A percentile compares a stretch with the other conserved stretches of the same genome.
Conservation (phyloP, 352 stramenopile species). For the Globisporangium yorkense region DNA sequence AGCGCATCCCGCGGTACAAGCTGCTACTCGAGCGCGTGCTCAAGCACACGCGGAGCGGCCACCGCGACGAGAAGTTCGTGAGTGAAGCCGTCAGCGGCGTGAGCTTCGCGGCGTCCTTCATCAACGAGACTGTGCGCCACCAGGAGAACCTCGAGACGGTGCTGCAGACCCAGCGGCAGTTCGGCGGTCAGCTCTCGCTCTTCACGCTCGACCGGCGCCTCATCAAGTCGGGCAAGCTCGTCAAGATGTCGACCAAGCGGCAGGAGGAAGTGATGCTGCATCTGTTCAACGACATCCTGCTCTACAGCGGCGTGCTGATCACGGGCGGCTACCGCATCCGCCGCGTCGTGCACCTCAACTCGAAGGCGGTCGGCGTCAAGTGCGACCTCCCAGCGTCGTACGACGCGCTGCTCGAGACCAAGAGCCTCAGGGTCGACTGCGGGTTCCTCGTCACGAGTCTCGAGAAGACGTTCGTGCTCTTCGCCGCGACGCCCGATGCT, state of each 20-base stretch:
- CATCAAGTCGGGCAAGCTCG: constrained; percentile 60
- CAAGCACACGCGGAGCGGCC: constrained; percentile 51
- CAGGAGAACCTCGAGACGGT: constrained; percentile 81
- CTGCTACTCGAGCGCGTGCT: constrained; percentile 77
- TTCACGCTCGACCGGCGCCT: constrained; percentile 61
- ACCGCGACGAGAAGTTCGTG: constrained; percentile 64
- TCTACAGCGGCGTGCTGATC: constrained; percentile 76
- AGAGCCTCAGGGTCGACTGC: constrained; percentile 42
- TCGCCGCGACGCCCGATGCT: constrained; percentile 39
- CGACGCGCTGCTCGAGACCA: constrained; percentile 37
- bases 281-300: constrained; percentile 81
- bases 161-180: constrained; percentile 72
- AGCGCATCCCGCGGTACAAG: constrained; percentile 90
- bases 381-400: constrained; percentile 47
- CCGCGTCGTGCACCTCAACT: constrained; percentile 63
- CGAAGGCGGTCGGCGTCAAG: constrained; percentile 66
- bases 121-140: constrained; percentile 81
- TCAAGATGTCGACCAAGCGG: constrained; percentile 81
- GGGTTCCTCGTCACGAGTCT: constrained; percentile 72
- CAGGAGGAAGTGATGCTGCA: constrained; percentile 81
- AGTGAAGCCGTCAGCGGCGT: constrained; percentile 52
- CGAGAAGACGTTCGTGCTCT: constrained; percentile 82
- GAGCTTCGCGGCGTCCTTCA: constrained; percentile 53
- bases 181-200: constrained; percentile 62
- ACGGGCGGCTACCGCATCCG: constrained; percentile 70